These are phyloP conservation scores for Mycena epipterygia DNA, from an alignment of 768 basidiomycete genomes.

Conservation along the genomic window DNA sequence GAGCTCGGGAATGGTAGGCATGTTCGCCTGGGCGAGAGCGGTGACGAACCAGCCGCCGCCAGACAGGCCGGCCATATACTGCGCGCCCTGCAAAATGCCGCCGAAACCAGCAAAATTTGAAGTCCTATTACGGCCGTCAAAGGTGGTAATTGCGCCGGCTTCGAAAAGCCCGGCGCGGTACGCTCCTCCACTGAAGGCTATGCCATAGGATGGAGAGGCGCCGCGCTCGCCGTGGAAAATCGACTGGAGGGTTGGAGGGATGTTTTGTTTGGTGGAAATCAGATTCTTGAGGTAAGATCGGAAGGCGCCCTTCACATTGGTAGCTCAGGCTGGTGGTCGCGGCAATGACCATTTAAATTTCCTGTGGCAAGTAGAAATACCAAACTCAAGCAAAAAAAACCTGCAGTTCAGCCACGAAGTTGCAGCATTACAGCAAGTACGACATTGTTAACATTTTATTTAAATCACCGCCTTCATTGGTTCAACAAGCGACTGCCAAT, in stretches of 20 bases:
- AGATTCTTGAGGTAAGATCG: slow-evolving; percentile 53
- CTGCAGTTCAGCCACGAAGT: too few relatives aligned
- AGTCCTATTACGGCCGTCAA: slow-evolving; percentile 63
- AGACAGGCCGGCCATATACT: slow-evolving; percentile 65
- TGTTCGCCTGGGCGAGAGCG: slow-evolving; percentile 56
- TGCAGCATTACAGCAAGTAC: too few relatives aligned
- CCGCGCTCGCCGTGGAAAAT: slow-evolving; percentile 41
- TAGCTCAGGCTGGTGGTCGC: too few relatives aligned
- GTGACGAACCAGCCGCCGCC: slow-evolving; percentile 57
- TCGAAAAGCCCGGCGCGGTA: slow-evolving; percentile 67
- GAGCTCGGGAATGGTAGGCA: slow-evolving; percentile 55
- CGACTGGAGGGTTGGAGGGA: slow-evolving; percentile 51
- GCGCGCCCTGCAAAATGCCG: slow-evolving; percentile 64
- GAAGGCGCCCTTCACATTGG: too few relatives aligned
- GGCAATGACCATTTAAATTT: too few relatives aligned
- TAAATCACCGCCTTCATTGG: too few relatives aligned
- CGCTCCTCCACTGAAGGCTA: slow-evolving; percentile 69
- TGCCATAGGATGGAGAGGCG: slow-evolving; percentile 54
- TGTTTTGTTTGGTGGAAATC: slow-evolving; percentile 41
- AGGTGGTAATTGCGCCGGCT: slow-evolving; percentile 59
- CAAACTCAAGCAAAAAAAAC: too few relatives aligned
- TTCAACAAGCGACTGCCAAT: too few relatives aligned
- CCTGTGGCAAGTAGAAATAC: too few relatives aligned
- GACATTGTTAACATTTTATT: too few relatives aligned
- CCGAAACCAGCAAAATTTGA: slow-evolving; percentile 57